phyloP scores from a whole-genome alignment of 805 yeast genomes.

The Komagataella pseudopastoris region DNA sequence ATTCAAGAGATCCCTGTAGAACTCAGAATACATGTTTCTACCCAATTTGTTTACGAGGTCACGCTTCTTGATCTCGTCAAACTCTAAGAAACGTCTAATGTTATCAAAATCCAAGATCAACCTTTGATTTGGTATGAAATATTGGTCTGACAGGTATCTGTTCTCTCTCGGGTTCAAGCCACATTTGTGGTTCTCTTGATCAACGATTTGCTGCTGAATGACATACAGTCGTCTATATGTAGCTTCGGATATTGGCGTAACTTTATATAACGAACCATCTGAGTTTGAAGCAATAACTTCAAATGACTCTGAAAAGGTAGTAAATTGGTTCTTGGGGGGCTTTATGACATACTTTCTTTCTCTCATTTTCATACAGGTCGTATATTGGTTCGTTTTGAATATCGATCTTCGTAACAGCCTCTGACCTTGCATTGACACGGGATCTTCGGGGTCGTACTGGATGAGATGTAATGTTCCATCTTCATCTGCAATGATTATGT shows the following conservation, averaged over 20 bases:
- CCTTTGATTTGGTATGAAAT: not conserved
- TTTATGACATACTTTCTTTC: slow-evolving; percentile 19
- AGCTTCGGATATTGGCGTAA: slow-evolving; percentile 64
- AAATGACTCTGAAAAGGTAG: slow-evolving; percentile 12
- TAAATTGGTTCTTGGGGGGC: slow-evolving; percentile 16
- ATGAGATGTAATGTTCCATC: slow-evolving; percentile 54
- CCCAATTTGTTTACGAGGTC: slow-evolving; percentile 44
- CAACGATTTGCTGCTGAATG: slow-evolving; percentile 76
- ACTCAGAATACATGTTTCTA: slow-evolving; percentile 39
- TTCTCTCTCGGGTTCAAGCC: slow-evolving; percentile 76
- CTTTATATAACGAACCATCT: slow-evolving; percentile 69
- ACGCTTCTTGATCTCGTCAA: slow-evolving; percentile 45
- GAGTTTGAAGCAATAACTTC: slow-evolving; percentile 59
- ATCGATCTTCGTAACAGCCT: slow-evolving; percentile 56
- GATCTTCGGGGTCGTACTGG: slow-evolving; percentile 88
- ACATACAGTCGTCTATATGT: slow-evolving; percentile 72
- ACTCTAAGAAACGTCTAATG: slow-evolving; percentile 34
- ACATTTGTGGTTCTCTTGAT: slow-evolving; percentile 56
- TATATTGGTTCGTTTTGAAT: slow-evolving; percentile 51
- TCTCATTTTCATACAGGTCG: slow-evolving; percentile 38
- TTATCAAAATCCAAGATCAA: slow-evolving; percentile 40
- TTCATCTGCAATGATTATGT: slow-evolving; percentile 55
- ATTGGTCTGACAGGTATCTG: slow-evolving; percentile 13
- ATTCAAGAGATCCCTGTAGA: slow-evolving; percentile 45
- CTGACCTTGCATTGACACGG: slow-evolving; percentile 70